phyloP scores from a whole-genome alignment of 176 grass and related monocot genomes.

The Aechmea fasciata region DNA sequence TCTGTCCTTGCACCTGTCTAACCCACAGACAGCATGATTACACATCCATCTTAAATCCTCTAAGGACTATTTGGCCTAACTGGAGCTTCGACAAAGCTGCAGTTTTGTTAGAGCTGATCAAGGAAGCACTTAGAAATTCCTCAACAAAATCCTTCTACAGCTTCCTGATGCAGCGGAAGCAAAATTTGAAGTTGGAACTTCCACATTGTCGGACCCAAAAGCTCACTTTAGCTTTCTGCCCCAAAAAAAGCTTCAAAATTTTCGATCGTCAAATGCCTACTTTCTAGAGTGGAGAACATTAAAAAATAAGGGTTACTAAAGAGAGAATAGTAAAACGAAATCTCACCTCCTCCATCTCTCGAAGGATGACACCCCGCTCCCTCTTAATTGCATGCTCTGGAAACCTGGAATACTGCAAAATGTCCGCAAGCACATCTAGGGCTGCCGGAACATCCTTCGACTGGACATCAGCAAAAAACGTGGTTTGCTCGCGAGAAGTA shows the following conservation, averaged over 20 bases:
- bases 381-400: slow-evolving; percentile 56
- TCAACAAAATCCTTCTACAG: too few relatives aligned
- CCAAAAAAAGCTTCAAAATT: too few relatives aligned
- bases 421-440: slow-evolving; percentile 73
- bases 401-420: slow-evolving; percentile 73
- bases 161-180: too few relatives aligned
- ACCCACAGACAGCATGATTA: slow-evolving; percentile 28
- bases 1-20: slow-evolving; percentile 82
- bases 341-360: slow-evolving; percentile 95
- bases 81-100: too few relatives aligned
- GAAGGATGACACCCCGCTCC: slow-evolving; percentile 91
- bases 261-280: too few relatives aligned
- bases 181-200: too few relatives aligned
- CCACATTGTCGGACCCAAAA: too few relatives aligned
- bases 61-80: too few relatives aligned
- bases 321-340: slow-evolving; percentile 10
- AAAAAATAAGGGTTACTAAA: not conserved
- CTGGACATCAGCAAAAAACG: slow-evolving; percentile 92
- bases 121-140: too few relatives aligned
- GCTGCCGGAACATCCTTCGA: slow-evolving; percentile 48
- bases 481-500: slow-evolving; percentile 97
- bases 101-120: too few relatives aligned
- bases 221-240: too few relatives aligned
- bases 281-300: too few relatives aligned
- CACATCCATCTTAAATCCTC: slow-evolving; percentile 3